Conservation (phyloP, 805 yeast genomes). For the Candida insectalens region DNA sequence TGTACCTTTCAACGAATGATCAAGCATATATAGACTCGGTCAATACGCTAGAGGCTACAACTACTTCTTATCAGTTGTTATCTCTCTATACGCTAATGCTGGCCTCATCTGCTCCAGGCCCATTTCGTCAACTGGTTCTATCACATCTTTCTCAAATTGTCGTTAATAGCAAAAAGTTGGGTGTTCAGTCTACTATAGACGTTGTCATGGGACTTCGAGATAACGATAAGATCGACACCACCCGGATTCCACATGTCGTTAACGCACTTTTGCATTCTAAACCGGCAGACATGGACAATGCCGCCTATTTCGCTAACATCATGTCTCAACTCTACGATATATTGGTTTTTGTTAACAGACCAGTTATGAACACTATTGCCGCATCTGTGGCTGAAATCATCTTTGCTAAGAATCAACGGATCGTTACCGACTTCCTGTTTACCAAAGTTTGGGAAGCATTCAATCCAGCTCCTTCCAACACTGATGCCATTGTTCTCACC, state of each 20-base stretch:
- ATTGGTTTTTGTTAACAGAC: conserved; percentile 50
- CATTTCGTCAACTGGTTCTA: conserved; percentile 37
- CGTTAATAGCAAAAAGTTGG: conserved; percentile 39
- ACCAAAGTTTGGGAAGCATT: conserved; percentile 36
- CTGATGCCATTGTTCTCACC: conserved; percentile 25
- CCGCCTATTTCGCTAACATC: conserved; percentile 45
- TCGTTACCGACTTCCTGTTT: conserved; percentile 52
- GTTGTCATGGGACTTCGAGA: conserved; percentile 71
- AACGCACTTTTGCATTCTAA: conserved; percentile 47
- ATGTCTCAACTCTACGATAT: conserved; percentile 56
- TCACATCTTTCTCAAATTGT: conserved; percentile 45
- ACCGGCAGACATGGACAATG: conserved; percentile 41
- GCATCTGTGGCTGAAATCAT: conserved; percentile 44
- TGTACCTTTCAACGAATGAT: conserved; percentile 26
- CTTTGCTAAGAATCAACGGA: conserved; percentile 37
- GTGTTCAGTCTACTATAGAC: conserved; percentile 68
- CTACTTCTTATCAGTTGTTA: conserved; percentile 62
- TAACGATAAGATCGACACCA: conserved; percentile 55
- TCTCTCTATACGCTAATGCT: conserved; percentile 42
- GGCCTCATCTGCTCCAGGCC: not conserved
- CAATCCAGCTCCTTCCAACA: conserved; percentile 21
- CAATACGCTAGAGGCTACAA: conserved; percentile 27
- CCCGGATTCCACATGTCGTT: conserved; percentile 59
- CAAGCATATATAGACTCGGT: conserved; percentile 8
- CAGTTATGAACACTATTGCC: conserved; percentile 47